Evolutionary conservation across 2,329 filamentous ascomycete genomes (phyloP), one percentile per base, ranked within the genome.

Genomic region (Zymoseptoria passerinii): DNA sequence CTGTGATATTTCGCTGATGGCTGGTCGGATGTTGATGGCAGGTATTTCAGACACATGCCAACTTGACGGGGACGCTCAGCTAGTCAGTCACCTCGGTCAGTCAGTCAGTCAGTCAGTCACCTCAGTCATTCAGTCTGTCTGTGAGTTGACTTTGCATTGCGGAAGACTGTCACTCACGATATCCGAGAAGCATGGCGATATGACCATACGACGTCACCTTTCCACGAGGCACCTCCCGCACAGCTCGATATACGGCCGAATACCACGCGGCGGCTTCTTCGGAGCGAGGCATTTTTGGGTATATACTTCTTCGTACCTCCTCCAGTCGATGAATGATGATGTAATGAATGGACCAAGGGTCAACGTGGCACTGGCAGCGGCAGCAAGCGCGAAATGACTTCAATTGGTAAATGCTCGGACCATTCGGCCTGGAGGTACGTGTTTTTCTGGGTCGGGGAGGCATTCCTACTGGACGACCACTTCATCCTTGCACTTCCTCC

Each of bases 201-300:
- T 91, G 88, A 2, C 89, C 90, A 71, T 97, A 97, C 52, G 84
- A 89, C 1, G 92, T 96, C 49, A 96, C 91, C 70, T 82, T 88
- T 61, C 92, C 92, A 8, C 74, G 70, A 0, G 94, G 92, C 29
- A 97, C 88, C 72, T 96, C 85, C 73, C 92, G 89, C 3, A 96
- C 83, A 13, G 92, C 90, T 59, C 80, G 77, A 76, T 95, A 96
- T 53, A 96, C 91, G 50, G 88, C 80, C 77, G 76, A 76, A 73
- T 87, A 90, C 78, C 91, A 92, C 19, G 86, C 81, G 62, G 80
- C 79, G 10, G 87, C 87, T 74, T 92, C 88, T 65, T 91, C 88
- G 50, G 86, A 85, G 61, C 85, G 84, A 18, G 86, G 71, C 87
- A 90, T 90, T 4, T 29, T 61, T 40, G 2, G 16, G 4, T 16